A percentile compares a stretch with the other conserved stretches of the same genome.
Evolutionary conservation across 108 stramenopile genomes (phyloP).

Genomic region (Fragilariopsis cylindrus): DNA sequence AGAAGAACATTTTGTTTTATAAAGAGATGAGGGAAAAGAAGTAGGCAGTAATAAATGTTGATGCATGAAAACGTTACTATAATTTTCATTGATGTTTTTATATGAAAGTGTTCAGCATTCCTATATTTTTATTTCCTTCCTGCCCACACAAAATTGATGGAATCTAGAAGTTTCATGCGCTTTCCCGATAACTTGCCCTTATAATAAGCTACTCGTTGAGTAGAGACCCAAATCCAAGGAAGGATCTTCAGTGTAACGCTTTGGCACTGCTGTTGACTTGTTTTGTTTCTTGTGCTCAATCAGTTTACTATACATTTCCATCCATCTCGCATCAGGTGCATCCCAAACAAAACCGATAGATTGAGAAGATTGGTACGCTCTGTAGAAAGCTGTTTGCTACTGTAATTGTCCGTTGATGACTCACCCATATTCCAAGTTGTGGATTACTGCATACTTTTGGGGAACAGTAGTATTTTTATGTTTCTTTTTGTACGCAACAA

Average conservation of each 20-base stretch:
- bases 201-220: too few species aligned
- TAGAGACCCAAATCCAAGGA: not conserved
- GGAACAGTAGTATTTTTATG: too few species aligned
- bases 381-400: not conserved
- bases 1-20: too few species aligned
- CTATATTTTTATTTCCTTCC: not conserved
- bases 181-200: not conserved
- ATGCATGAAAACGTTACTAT: not conserved
- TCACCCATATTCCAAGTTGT: conserved; percentile 21
- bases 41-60: not conserved
- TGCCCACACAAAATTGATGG: not conserved
- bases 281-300: too few species aligned
- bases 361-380: not conserved
- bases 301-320: too few species aligned
- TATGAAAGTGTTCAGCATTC: not conserved
- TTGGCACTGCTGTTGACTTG: too few species aligned
- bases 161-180: not conserved
- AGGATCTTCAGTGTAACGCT: too few species aligned
- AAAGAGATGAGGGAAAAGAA: too few species aligned
- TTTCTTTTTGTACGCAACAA: too few species aligned
- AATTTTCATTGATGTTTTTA: not conserved
- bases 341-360: too few species aligned
- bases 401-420: not conserved
- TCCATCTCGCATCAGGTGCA: too few species aligned
- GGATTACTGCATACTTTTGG: not conserved